Base-by-base conservation (phyloP, 495 filamentous ascomycete genomes). In the Entonaema liquescens region DNA sequence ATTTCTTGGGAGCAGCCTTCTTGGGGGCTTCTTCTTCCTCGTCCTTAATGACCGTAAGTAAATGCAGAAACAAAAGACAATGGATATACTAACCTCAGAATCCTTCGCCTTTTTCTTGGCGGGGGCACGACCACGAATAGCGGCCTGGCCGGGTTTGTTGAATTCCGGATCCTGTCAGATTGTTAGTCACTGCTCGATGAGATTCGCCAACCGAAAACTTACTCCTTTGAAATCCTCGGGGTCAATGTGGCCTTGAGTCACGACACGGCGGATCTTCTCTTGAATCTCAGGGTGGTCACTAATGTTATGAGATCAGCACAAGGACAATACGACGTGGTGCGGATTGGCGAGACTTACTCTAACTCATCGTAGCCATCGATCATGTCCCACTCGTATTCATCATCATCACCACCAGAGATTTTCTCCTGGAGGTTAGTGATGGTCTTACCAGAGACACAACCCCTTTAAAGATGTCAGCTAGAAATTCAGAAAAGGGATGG, bases 221-320 rank as follows among this genome's bases (percentile, higher is more conserved):
- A 95, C 92, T 0, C 92, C 91, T 5, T 85, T 89, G 89, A 92
- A 95, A 56, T 93, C 93, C 35, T 89, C 89, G 58, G 91, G 86
- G 66, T 88, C 87, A 61, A 96, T 88, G 71, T 94, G 90, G 8
- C 91, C 92, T 67, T 90, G 83, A 26, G 83, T 84, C 8, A 96
- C 59, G 15, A 88, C 91, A 26, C 81, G 81, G 59, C 78, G 77
- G 35, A 94, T 78, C 78, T 92, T 93, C 23, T 83, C 85, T 77
- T 90, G 86, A 6, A 83, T 31, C 0, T 91, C 90, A 2, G 71
- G 65, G 15, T 83, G 61, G 0, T 74, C 75, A 1, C 79, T 79
- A 42, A 15, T 21, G 52, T 35, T 8, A 19, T 69, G 2, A 11
- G 7, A n/a, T 64, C 67, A 57, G 72, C 40, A 31, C 11, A 57